These are phyloP conservation scores for Pseudoscleropodium purum DNA, from an alignment of 225 moss, liverwort and hornwort genomes.

Conservation along the genomic window DNA sequence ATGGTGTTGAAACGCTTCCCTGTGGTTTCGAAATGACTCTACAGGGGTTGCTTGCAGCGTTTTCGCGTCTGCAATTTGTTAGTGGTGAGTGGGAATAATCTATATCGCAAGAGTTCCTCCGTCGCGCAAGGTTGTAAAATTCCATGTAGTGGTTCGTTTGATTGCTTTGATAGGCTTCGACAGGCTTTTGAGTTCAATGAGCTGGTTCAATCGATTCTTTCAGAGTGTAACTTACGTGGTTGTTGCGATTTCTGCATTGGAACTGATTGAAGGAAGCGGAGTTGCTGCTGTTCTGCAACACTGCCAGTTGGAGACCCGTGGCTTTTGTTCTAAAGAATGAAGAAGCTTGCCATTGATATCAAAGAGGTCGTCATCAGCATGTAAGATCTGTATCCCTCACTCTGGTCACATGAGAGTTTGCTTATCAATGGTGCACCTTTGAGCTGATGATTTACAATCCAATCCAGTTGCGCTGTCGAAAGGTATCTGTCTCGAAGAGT, in stretches of 20 bases:
- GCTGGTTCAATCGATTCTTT: background rate
- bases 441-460: background rate
- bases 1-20: background rate
- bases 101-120: background rate
- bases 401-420: background rate
- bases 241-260: background rate
- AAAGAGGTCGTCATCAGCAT: background rate
- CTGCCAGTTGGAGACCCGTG: background rate
- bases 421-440: background rate
- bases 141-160: background rate
- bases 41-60: background rate
- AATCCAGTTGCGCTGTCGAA: background rate
- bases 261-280: background rate
- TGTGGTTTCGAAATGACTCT: background rate
- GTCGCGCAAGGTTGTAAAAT: background rate
- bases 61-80: background rate
- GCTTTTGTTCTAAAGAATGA: background rate
- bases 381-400: constrained; percentile 13
- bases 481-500: background rate
- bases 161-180: background rate
- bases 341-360: background rate
- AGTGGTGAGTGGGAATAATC: background rate
- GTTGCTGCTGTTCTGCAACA: background rate
- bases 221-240: background rate
- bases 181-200: background rate